Base-by-base conservation (phyloP, 1,284 basidiomycete species). In the Coriolopsis trogii region DNA sequence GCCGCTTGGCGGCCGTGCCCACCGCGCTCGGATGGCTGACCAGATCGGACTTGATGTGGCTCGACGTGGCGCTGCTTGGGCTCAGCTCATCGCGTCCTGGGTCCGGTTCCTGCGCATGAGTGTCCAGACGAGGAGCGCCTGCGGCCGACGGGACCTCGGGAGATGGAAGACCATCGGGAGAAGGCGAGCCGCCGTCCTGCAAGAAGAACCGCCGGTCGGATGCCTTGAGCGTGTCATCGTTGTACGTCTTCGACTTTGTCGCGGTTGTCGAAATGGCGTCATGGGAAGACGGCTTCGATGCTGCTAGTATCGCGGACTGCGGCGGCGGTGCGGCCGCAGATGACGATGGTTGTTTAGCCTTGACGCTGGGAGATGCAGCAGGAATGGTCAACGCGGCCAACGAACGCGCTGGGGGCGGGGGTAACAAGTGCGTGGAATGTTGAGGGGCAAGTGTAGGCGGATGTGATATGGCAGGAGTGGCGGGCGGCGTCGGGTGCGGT, bases 401-500 rank as follows among this genome's bases (percentile, higher is more conserved):
- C 39, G 56, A 47, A 46, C 56, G 61, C 36, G 56, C 57, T 40
- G 61, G 61, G n/a, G 53, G 59, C 23, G 63, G 64, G 33, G 63
- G 63, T 13, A 62, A 45, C 13, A 68, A 62, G 41, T 64, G 61
- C 2, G 57, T 57, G n/a, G 61, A 55, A 20, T 60, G 29, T 16
- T 58, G 56, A 23, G 58, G 49, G 34, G 53, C 49, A 16, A 51
- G 42, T 4, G 38, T 49, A 8, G 52, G 56, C 36, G 42, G 41
- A 25, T 52, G 58, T 47, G 49, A 69, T 58, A 54, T 66, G 62
- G 42, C 45, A 2, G 80, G 80, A 1, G 80, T 80, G 2, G 75
- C 74, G 1, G 79, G 81, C 6, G 82, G 82, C 2, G 82, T 82
- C 2, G 80, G 80, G 63, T 80, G 81, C 7, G 77, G 78, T 2